A percentile compares a stretch with the other conserved stretches of the same genome.
Conservation (phyloP, 306 rosid genomes). For the Abrus precatorius region DNA sequence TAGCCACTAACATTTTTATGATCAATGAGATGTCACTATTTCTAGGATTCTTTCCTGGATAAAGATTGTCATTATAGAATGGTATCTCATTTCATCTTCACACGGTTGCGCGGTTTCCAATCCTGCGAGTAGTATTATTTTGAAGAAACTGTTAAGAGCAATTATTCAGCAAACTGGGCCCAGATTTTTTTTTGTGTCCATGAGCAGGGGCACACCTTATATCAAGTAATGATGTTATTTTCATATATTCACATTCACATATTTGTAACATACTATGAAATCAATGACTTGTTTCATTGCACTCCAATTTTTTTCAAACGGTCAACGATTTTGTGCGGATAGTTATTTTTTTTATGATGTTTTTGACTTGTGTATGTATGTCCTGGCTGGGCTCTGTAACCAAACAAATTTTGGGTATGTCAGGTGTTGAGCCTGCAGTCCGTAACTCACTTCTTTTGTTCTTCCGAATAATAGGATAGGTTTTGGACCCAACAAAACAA, state of each 20-base stretch:
- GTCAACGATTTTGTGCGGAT: not conserved
- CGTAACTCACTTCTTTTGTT: not conserved
- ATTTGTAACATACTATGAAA: not conserved
- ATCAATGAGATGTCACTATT: constrained; percentile 19
- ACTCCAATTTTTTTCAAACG: not conserved
- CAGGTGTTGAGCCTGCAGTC: not conserved
- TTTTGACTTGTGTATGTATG: not conserved
- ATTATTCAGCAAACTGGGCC: constrained; percentile 32
- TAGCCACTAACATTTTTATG: constrained; percentile 32
- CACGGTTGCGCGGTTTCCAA: not conserved
- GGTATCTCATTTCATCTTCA: constrained; percentile 15
- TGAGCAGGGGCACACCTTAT: not conserved
- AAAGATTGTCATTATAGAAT: constrained; percentile 19
- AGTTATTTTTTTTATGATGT: not conserved
- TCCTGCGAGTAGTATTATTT: not conserved
- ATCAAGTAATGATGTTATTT: not conserved
- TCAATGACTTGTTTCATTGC: not conserved
- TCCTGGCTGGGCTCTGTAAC: not conserved
- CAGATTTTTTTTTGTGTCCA: not conserved
- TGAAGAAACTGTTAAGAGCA: constrained; percentile 1
- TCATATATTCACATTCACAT: not conserved
- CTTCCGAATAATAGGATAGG: not conserved
- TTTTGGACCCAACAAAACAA: too few species aligned
- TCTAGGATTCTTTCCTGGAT: constrained; percentile 15
- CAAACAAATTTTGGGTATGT: not conserved